phyloP scores from a whole-genome alignment of 768 basidiomycete genomes.

The Trametes cinnabarina region DNA sequence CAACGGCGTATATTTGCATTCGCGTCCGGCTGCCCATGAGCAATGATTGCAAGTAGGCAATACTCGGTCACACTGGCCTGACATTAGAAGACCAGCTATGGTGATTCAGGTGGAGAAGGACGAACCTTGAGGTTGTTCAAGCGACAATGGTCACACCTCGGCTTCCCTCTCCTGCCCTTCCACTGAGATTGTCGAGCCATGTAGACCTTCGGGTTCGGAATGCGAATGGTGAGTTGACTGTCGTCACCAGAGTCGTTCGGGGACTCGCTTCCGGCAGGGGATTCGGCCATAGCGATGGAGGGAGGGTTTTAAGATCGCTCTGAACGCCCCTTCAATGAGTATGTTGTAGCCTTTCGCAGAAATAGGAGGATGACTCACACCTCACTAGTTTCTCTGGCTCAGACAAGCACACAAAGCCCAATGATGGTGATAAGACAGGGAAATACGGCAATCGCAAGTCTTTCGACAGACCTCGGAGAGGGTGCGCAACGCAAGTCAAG shows the following conservation, averaged over 20 bases:
- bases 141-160: conserved; percentile 72
- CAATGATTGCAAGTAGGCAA: conserved; percentile 73
- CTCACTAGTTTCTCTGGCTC: neutral
- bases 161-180: conserved; percentile 74
- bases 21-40: conserved; percentile 58
- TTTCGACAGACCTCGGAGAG: neutral
- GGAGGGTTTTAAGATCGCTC: neutral
- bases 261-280: conserved; percentile 33
- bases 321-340: neutral
- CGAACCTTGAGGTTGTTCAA: conserved; percentile 69
- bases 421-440: conserved; percentile 12
- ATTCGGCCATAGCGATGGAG: conserved; percentile 25
- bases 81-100: conserved; percentile 16
- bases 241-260: conserved; percentile 34
- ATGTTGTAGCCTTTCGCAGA: neutral
- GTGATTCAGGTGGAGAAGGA: conserved; percentile 13
- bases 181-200: conserved; percentile 70
- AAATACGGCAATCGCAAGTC: neutral
- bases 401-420: neutral
- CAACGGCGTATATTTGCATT: conserved; percentile 71
- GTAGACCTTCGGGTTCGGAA: conserved; percentile 65
- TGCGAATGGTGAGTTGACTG: conserved; percentile 53
- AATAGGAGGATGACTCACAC: neutral
- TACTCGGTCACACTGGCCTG: conserved; percentile 62
- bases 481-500: neutral